phyloP scores from a whole-genome alignment of 805 yeast species.

The Peterozyma toletana region DNA sequence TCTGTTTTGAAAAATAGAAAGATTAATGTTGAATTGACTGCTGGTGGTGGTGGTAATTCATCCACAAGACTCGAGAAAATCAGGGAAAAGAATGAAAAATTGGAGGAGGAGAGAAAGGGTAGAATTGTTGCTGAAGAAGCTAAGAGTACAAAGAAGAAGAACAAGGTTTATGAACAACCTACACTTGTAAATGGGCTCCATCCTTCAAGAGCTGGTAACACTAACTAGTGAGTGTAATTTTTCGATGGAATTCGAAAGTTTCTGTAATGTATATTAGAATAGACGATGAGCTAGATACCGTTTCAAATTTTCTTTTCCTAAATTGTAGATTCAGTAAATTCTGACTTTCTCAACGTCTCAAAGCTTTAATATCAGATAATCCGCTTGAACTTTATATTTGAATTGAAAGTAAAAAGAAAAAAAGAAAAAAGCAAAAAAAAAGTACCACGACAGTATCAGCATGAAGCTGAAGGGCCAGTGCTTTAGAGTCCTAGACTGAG shows the following conservation, averaged over 20 bases:
- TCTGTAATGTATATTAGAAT: background rate
- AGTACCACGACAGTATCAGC: no score
- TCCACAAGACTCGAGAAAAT: conserved; percentile 60
- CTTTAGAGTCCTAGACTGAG: no score
- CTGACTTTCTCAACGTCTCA: no score
- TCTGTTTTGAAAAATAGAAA: conserved; percentile 60
- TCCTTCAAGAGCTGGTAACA: conserved; percentile 50
- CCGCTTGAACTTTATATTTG: background rate
- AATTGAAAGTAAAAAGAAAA: conserved; percentile 1
- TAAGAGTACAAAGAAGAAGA: conserved; percentile 27
- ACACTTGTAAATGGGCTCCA: conserved; percentile 36
- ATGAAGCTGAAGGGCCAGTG: no score
- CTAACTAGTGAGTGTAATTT: no score
- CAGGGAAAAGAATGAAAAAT: conserved; percentile 68
- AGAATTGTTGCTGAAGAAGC: conserved; percentile 43
- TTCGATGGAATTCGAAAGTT: background rate
- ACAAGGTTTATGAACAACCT: conserved; percentile 8
- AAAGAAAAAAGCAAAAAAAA: no score
- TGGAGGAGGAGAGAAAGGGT: conserved; percentile 61
- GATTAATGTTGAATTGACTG: conserved; percentile 93
- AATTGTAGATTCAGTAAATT: no score
- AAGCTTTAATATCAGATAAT: no score
- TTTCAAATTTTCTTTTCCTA: no score
- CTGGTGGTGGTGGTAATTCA: conserved; percentile 97
- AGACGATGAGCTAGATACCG: background rate